Evolutionary conservation across 2,329 filamentous ascomycete species (phyloP).

Genomic region (Xenosphaeropsis pyriputrescens): DNA sequence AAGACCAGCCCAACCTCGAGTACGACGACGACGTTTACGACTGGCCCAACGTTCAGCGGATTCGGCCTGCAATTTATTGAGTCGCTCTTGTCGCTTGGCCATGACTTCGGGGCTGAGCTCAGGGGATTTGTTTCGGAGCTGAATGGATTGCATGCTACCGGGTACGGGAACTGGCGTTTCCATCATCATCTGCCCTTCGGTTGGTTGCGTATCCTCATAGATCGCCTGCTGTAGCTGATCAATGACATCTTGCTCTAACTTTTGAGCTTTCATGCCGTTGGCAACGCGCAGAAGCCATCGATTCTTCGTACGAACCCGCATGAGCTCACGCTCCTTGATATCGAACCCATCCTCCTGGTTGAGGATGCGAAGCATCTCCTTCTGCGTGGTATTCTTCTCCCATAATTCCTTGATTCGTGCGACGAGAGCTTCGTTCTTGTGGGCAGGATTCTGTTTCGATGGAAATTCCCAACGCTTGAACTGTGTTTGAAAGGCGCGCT

Average conservation of each 20-base stretch:
- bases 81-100: conserved; percentile 36
- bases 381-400: conserved; percentile 58
- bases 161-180: conserved; percentile 7
- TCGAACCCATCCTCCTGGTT: conserved; percentile 56
- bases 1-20: conserved; percentile 51
- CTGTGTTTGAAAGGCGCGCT: conserved; percentile 62
- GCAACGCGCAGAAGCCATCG: conserved; percentile 50
- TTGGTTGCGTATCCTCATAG: conserved; percentile 15
- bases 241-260: conserved; percentile 17
- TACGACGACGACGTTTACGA: conserved; percentile 53
- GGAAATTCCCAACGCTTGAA: conserved; percentile 72
- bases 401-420: conserved; percentile 62
- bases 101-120: conserved; percentile 29
- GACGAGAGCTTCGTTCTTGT: conserved; percentile 54
- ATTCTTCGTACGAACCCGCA: conserved; percentile 54
- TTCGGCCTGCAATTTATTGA: conserved; percentile 38
- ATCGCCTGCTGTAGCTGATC: conserved; percentile 18
- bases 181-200: conserved; percentile 11
- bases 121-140: conserved; percentile 11
- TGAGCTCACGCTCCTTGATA: conserved; percentile 56
- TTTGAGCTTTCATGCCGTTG: conserved; percentile 36
- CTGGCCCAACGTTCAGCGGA: conserved; percentile 46
- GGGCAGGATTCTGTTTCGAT: conserved; percentile 54
- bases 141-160: neutral
- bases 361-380: conserved; percentile 58